Base-by-base conservation (phyloP, 83 land plant genomes). In the Thuja plicata region DNA sequence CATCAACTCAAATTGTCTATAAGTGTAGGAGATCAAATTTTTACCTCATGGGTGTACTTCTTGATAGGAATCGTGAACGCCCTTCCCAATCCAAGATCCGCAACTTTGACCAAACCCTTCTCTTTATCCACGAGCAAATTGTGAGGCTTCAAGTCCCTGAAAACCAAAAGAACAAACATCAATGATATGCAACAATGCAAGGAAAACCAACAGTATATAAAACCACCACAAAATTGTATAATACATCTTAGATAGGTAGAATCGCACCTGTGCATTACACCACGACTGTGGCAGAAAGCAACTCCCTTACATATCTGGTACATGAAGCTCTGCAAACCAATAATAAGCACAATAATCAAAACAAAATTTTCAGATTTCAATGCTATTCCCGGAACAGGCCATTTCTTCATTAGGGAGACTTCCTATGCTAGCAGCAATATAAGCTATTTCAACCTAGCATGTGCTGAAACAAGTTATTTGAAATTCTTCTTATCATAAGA, bases 111-210 rank as follows among this genome's bases (percentile, higher is more conserved):
- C 88, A 90, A 89, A 89, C 94, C 90, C 0, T 92, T 96, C 89
- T 95, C 92, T 17, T 91, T 92, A 77, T 98, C 99, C 94, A 98
- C 95, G 89, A 98, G 87, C 27, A 98, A 90, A 90, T 98, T 98
- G 91, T 98, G 99, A 60, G 99, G 99, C 89, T 98, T 98, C 87
- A 98, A 92, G 86, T 98, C 99, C 90, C 99, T 97, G 89, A 74
- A 85, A 10, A 34, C 11, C 35, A 16, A 81, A 34, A 35, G 9
- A 1, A 62, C 35, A 16, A 30, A 35, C 27, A 45, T 78, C 35
- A 55, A 50, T 57, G 30, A 80, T 17, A 84, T 54, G 21, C 8
- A 52, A 62, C 55, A 86, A 12, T 32, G n/a, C 46, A 60, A 84
- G 34, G 66, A 27, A 21, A 35, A 41, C 16, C 11, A 40, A 34